Base-by-base conservation (phyloP, 169 alveolate species). In the Cryptosporidium meleagridis region DNA sequence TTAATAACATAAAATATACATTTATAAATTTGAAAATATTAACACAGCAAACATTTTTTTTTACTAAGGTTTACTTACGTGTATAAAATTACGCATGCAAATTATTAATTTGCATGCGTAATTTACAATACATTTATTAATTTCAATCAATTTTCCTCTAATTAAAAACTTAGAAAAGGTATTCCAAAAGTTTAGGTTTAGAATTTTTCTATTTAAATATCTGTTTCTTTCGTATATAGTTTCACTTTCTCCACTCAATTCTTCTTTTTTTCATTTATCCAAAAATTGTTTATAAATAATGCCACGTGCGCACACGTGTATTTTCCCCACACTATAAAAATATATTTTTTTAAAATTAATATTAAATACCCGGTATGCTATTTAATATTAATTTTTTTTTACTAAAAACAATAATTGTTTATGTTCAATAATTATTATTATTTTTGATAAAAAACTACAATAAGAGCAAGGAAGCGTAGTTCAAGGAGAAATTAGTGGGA, bases 251-350 rank as follows among this genome's bases (percentile, higher is more conserved):
- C 55, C 5, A 48, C 14, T 9, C 0, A 48, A 48, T 48, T 48
- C 21, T 55, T 4, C 23, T 55, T n/a, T 16, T n/a, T 55, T 55
- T 55, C 7, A 1, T 55, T 23, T 21, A 10, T 31, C 23, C 14
- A 41, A 9, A 4, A 16, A 0, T 55, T 21, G 3, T 55, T 55
- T 55, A 55, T 21, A 2, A 55, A 23, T 21, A 55, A 55, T 4
- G 67, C 67, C 67, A 55, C 67, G 67, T 55, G 67, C 8, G 35
- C 67, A 55, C 67, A 55, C 67, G 12, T 48, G 12, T 21, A 8
- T 55, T 55, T 55, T 37, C 67, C 67, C 67, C 67, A 35, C 67
- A 55, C 67, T 2, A 35, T 55, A 55, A 26, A 55, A 2, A 4
- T 55, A 23, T n/a, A 3, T 3, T 14, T 55, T 55, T 55, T 55